Evolutionary conservation across 805 yeast species (phyloP).

Genomic region (Hemisphaericaspora nanyangensis): DNA sequence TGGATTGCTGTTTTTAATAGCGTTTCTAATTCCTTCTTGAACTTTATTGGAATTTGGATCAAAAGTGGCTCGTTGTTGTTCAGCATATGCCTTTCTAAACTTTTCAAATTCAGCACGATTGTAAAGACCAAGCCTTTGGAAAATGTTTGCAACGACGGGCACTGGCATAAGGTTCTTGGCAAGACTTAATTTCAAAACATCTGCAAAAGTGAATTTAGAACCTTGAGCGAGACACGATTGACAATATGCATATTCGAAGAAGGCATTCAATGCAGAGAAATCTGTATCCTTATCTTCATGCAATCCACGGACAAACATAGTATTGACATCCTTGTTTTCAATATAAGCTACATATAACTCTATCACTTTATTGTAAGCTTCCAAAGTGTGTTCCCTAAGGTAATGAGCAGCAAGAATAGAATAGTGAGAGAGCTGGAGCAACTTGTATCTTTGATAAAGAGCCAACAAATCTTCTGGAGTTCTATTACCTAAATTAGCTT

Average conservation of each 20-base stretch:
- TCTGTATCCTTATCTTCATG: constrained; percentile 4
- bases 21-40: constrained; percentile 18
- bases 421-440: constrained; percentile 35
- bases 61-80: constrained; percentile 7
- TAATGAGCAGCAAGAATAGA: constrained; percentile 16
- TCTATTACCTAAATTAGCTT: constrained; percentile 6
- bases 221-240: constrained; percentile 24
- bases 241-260: constrained; percentile 34
- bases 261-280: constrained; percentile 12
- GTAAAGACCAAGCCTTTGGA: constrained; percentile 4
- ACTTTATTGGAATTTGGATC: constrained; percentile 33
- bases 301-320: constrained; percentile 6
- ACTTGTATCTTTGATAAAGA: constrained; percentile 21
- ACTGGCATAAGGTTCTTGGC: neutral
- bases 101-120: constrained; percentile 3
- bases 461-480: constrained; percentile 22
- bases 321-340: constrained; percentile 16
- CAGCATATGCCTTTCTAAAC: constrained; percentile 5
- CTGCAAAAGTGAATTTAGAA: constrained; percentile 4
- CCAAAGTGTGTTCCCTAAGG: constrained; percentile 7
- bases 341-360: constrained; percentile 31
- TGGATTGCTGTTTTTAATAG: constrained; percentile 16
- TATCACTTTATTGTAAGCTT: constrained; percentile 22
- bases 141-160: neutral
- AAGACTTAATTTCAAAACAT: constrained; percentile 3